Evolutionary conservation across 208 protist genomes (phyloP), one percentile per base, ranked within the genome.

Genomic region (Acanthamoeba sp.): DNA sequence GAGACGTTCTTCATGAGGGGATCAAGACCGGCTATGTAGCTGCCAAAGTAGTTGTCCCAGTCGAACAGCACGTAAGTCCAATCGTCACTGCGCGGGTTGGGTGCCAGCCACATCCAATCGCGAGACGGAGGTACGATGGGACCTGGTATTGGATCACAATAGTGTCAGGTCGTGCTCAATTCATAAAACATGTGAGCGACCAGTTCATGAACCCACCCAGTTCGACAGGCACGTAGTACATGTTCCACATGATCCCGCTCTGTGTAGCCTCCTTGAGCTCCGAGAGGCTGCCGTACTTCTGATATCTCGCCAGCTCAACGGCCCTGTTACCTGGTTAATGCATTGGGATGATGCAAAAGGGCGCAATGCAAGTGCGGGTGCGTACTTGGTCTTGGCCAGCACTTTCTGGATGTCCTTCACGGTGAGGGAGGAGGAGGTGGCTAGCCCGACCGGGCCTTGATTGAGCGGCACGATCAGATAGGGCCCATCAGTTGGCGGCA

Each of bases 1-100:
- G 40, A 29, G 73, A 84, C 55, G 73, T 84, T 55, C 42, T 84
- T 84, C 48, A 50, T 84, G 40, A 84, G 73, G 40, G 73, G 73
- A 22, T 84, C 73, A 7, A 84, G 29, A 22, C 73, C 73, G 42
- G 73, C 73, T 0, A 84, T 24, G 12, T 84, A 84, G 73, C 73
- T 84, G 10, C 14, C 34, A 22, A 84, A 84, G 42, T 84, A 84
- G 73, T n/a, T 29, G 73, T 84, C 73, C 73, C 73, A 84, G 42
- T 84, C 73, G 40, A 84, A 84, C 73, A 84, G 0, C 20, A 84
- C 40, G 73, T 84, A 84, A 22, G 16, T 10, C 73, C 73, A 84
- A 0, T 55, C 73, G 14, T 7, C 16, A 1, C 5, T 27, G 29
- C 12, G 29, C 36, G 73, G 40, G 14, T 84, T 84, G 9, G 7